A percentile compares a stretch with the other conserved stretches of the same genome.
Conservation (phyloP, 345 rosid genomes). For the Camelina sativa region DNA sequence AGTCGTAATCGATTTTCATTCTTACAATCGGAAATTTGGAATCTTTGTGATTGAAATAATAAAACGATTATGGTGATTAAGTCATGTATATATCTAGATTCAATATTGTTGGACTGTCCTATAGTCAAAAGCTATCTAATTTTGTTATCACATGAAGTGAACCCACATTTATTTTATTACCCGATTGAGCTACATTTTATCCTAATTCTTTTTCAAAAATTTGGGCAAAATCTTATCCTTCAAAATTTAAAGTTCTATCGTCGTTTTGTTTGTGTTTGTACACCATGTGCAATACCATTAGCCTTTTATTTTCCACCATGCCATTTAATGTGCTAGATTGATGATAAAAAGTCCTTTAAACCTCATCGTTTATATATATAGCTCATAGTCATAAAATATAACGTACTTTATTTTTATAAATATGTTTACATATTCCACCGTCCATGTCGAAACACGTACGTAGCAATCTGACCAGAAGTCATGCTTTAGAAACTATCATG, state of each 20-base stretch:
- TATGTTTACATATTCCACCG: neutral
- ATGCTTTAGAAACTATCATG: slow-evolving; percentile 25
- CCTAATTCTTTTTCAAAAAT: neutral
- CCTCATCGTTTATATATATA: neutral
- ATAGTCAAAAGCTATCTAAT: slow-evolving; percentile 16
- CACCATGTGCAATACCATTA: slow-evolving; percentile 34
- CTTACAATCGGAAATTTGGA: neutral
- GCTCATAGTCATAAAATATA: neutral
- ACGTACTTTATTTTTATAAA: neutral
- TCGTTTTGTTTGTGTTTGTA: slow-evolving; percentile 41
- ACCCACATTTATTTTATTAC: slow-evolving; percentile 32
- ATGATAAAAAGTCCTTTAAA: neutral
- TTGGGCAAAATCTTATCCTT: slow-evolving; percentile 41
- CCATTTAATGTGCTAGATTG: slow-evolving; percentile 17
- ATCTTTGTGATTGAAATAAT: slow-evolving; percentile 19
- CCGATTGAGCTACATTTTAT: slow-evolving; percentile 38
- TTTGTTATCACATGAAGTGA: slow-evolving; percentile 33
- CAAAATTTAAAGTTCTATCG: slow-evolving; percentile 31
- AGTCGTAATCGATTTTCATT: too few species aligned
- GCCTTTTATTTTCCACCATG: slow-evolving; percentile 25
- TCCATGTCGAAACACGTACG: slow-evolving; percentile 35
- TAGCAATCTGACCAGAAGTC: slow-evolving; percentile 34
- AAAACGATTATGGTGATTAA: neutral
- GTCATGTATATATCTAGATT: slow-evolving; percentile 10
- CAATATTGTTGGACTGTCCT: slow-evolving; percentile 22